Base-by-base conservation (phyloP, 208 protist genomes). In the Herpetomonas muscarum region DNA sequence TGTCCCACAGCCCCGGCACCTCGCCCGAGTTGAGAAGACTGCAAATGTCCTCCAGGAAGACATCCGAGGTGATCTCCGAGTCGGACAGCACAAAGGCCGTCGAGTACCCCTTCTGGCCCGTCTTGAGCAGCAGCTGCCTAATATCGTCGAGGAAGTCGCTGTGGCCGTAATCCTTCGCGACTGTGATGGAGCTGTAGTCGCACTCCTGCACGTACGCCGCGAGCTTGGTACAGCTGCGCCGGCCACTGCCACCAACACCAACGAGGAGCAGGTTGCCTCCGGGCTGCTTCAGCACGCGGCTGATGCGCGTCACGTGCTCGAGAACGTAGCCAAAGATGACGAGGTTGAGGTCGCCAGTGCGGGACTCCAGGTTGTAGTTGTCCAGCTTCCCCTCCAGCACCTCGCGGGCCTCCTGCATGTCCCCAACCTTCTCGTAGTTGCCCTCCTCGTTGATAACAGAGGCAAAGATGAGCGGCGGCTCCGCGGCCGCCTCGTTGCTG, bases 21-120 rank as follows among this genome's bases (percentile, higher is more conserved):
- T 98, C 94, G 30, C 97, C 97, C 12, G 87, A 95, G 80, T 98
- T 99, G 25, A 99, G 81, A 25, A 99, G 64, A 55, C 88, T 97
- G 79, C 97, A 98, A 31, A 99, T 90, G 70, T 99, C 97, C 68
- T 99, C 97, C 1, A 99, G 69, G 56, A 99, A 98, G 13, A 79
- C 68, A 57, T 98, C 92, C 28, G 88, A 76, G 31, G 93, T 89
- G 59, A 99, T 97, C 69, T 99, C 97, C 37, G 89, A 93, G 74
- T 99, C 98, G 30, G 79, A 85, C 56, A 99, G 76, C 19, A 99
- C 82, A 65, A 99, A 99, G 26, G 98, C 95, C 1, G 90, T 97
- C 13, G 85, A 76, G 50, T 97, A 93, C 19, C 84, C 86, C 58
- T 97, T 91, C 60, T 93, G 76, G 44, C 97, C 98, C 1, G 97